A percentile compares a stretch with the other conserved stretches of the same genome.
Evolutionary conservation across 2,329 filamentous ascomycete species (phyloP).

Genomic region (Pyricularia grisea): DNA sequence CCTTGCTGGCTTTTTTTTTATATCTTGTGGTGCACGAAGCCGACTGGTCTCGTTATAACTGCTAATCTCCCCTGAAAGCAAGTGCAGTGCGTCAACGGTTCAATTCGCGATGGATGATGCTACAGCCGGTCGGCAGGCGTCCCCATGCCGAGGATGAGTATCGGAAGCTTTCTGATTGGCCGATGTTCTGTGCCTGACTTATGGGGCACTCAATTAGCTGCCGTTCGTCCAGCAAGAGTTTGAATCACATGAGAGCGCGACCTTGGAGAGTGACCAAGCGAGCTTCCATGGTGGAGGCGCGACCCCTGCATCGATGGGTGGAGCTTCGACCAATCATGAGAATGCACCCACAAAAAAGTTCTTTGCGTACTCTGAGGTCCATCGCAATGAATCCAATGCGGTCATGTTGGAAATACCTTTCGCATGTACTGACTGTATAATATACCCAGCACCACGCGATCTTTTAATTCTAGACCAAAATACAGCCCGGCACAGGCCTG

Average conservation of each 20-base stretch:
- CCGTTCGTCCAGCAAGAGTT: not conserved
- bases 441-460: not conserved
- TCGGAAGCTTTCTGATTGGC: constrained; percentile 35
- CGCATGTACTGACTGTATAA: not conserved
- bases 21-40: not conserved
- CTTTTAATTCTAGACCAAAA: not conserved
- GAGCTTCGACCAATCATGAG: not conserved
- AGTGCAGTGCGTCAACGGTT: no score
- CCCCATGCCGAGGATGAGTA: constrained; percentile 44
- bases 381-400: not conserved
- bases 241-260: constrained; percentile 3
- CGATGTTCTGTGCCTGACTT: constrained; percentile 4
- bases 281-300: not conserved
- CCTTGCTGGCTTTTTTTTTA: not conserved
- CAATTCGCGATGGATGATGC: not conserved
- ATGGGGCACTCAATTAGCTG: not conserved
- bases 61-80: not conserved
- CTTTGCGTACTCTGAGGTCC: not conserved
- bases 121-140: not conserved
- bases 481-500: not conserved
- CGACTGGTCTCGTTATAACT: not conserved
- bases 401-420: not conserved
- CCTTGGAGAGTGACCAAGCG: not conserved
- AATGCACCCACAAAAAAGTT: not conserved
- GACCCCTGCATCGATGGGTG: not conserved